Evolutionary conservation across 192 early-diverging fungal species (phyloP), one percentile per base, ranked within the genome.

Genomic region (Piromyces finnis): DNA sequence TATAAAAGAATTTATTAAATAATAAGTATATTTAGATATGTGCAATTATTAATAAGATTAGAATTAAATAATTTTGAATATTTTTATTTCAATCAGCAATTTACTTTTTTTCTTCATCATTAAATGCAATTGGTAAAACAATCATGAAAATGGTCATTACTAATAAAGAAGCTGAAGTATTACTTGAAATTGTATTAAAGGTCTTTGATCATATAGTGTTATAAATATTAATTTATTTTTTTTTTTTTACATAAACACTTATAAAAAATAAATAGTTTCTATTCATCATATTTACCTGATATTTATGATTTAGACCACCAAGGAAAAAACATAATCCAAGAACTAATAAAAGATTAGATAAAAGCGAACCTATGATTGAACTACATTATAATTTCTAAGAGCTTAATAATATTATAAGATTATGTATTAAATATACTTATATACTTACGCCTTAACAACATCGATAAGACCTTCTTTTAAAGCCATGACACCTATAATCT

Each of bases 261-360:
- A n/a, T n/a, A n/a, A n/a, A n/a, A n/a, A n/a, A n/a, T n/a, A n/a
- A n/a, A n/a, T n/a, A n/a, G n/a, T n/a, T n/a, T n/a, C n/a, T n/a
- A n/a, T n/a, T n/a, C n/a, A n/a, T n/a, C n/a, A n/a, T n/a, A n/a
- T 82, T 84, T 77, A 51, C 41, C 18, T 95, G 94, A 81, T 89
- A 88, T 82, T 90, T 88, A 85, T 88, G 88, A 77, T 92, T 90
- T 79, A 92, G n/a, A 28, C 96, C 96, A 77, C 95, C 95, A 79
- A 87, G 87, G 59, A 96, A 87, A 88, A 96, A 97, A 80, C 93
- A 94, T 81, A 93, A 87, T 32, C 96, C 96, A 6, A 94, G 86
- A 5, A 97, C 86, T 80, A 96, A 85, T 27, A 96, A 84, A 78
- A 97, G 80, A 84, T 96, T 98, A 82, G 92, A 94, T 16, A 98